Conservation (phyloP, 768 basidiomycete species). For the Pisolithus sp. region DNA sequence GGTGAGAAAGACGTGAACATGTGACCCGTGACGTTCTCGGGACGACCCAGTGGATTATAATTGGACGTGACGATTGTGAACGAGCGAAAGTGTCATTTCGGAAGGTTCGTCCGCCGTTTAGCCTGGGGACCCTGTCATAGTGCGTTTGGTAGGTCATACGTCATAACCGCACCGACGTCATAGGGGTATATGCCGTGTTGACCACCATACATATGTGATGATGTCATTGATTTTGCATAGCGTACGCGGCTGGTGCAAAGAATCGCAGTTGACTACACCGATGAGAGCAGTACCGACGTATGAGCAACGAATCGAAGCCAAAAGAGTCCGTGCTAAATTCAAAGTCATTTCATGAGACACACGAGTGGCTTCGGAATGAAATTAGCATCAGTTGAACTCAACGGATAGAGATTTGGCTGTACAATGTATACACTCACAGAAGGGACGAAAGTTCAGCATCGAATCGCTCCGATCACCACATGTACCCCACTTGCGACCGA, state of each 20-base stretch:
- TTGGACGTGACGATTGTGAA: neutral
- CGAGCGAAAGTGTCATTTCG: neutral
- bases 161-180: neutral
- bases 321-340: too few relatives aligned
- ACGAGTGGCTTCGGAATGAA: too few relatives aligned
- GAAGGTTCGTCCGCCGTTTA: neutral
- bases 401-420: too few relatives aligned
- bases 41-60: neutral
- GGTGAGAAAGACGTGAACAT: neutral
- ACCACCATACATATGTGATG: neutral
- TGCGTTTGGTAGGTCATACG: neutral
- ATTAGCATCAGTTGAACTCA: too few relatives aligned
- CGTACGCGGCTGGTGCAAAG: neutral
- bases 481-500: too few relatives aligned
- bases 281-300: too few relatives aligned
- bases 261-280: neutral
- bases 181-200: neutral
- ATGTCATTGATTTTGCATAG: neutral
- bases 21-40: neutral
- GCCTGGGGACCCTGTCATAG: neutral
- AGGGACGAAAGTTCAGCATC: too few relatives aligned
- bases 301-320: too few relatives aligned
- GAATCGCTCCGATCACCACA: too few relatives aligned
- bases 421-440: too few relatives aligned
- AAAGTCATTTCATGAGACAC: too few relatives aligned